Evolutionary conservation across 2,329 filamentous ascomycete species (phyloP).

Genomic region (Aspergillus unguis): DNA sequence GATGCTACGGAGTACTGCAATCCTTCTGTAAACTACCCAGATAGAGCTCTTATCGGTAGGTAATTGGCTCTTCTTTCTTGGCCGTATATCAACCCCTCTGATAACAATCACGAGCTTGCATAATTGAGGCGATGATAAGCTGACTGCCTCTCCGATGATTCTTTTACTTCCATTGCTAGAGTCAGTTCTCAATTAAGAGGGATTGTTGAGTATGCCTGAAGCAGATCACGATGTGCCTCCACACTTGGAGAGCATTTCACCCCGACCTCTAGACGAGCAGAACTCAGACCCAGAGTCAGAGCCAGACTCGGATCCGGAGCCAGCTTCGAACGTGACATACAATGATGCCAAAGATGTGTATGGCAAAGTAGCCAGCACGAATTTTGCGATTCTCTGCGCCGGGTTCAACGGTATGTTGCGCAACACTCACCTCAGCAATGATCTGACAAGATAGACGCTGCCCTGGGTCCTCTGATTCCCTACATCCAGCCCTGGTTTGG

Average conservation of each 20-base stretch:
- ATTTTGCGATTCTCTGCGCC: conserved; percentile 17
- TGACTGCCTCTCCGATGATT: no score
- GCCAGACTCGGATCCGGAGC: conserved; percentile 2
- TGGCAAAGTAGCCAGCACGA: conserved; percentile 21
- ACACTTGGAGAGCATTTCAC: conserved; percentile 2
- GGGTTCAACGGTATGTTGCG: conserved; percentile 21
- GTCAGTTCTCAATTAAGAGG: no score
- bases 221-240: background rate
- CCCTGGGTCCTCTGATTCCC: conserved; percentile 23
- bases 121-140: background rate
- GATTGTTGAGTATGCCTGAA: background rate
- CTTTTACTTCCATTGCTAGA: no score
- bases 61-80: background rate
- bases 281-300: background rate
- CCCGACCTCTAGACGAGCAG: background rate
- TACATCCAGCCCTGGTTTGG: conserved; percentile 24
- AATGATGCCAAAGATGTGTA: conserved; percentile 19
- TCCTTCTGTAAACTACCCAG: no score
- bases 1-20: background rate
- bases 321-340: background rate
- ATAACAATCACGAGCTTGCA: no score
- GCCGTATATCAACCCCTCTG: background rate
- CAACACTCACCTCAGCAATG: background rate
- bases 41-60: no score
- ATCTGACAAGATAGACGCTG: conserved; percentile 16